Conservation (phyloP, 768 basidiomycete species). For the Hericium alpestre region DNA sequence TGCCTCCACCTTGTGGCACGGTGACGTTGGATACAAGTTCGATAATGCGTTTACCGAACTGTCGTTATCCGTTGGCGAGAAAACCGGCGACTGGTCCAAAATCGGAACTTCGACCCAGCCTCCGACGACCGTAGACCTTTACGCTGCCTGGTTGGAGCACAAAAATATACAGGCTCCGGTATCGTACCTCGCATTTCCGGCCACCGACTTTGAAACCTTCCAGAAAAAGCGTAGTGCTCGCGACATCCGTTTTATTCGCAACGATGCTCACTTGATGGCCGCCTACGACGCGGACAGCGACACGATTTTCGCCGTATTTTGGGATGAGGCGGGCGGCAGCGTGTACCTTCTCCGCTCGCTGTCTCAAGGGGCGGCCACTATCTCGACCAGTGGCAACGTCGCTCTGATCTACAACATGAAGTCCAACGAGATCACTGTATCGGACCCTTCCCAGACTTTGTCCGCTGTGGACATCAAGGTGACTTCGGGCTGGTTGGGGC, state of each 20-base stretch:
- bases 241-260: constrained; percentile 22
- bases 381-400: constrained; percentile 29
- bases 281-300: constrained; percentile 32
- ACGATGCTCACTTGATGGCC: constrained; percentile 40
- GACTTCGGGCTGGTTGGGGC: constrained; percentile 14
- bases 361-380: constrained; percentile 22
- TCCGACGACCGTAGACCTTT: constrained; percentile 47
- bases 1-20: constrained; percentile 48
- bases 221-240: constrained; percentile 21
- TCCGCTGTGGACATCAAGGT: constrained; percentile 27
- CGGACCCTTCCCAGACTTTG: constrained; percentile 56
- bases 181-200: constrained; percentile 50
- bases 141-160: constrained; percentile 49
- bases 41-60: constrained; percentile 18
- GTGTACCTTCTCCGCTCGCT: constrained; percentile 24
- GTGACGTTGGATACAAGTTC: constrained; percentile 52
- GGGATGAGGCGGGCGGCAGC: constrained; percentile 37
- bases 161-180: constrained; percentile 20
- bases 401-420: constrained; percentile 33
- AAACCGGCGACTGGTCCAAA: constrained; percentile 47
- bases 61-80: constrained; percentile 34
- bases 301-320: constrained; percentile 44
- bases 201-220: constrained; percentile 30
- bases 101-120: constrained; percentile 44
- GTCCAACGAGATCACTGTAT: constrained; percentile 38